Evolutionary conservation across 352 stramenopile species (phyloP).

Genomic region (Phytophthora fragariaefolia): DNA sequence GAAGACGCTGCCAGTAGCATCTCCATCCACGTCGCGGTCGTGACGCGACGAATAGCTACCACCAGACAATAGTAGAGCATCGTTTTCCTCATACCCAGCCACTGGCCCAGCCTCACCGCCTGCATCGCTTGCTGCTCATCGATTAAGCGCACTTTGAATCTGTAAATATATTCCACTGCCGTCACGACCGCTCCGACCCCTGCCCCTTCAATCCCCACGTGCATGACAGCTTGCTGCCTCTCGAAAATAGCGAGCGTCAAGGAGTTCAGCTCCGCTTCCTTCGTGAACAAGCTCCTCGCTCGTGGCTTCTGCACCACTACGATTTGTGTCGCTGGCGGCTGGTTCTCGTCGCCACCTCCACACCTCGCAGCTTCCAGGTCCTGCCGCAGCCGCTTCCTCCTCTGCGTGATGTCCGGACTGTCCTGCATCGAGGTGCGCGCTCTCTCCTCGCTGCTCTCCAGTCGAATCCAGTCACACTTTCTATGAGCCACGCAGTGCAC

Average conservation of each 20-base stretch:
- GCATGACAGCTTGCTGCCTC: conserved; percentile 23
- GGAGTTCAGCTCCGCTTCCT: conserved; percentile 12
- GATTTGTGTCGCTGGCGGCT: conserved; percentile 5
- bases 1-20: conserved; percentile 38
- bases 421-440: neutral
- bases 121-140: conserved; percentile 40
- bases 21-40: conserved; percentile 54
- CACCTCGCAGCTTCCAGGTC: neutral
- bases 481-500: conserved; percentile 26
- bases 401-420: conserved; percentile 14
- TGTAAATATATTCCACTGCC: conserved; percentile 67
- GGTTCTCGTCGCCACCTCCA: conserved; percentile 25
- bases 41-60: conserved; percentile 38
- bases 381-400: conserved; percentile 30
- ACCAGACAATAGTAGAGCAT: conserved; percentile 56
- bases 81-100: conserved; percentile 44
- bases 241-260: conserved; percentile 1
- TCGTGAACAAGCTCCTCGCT: conserved; percentile 28
- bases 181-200: conserved; percentile 52
- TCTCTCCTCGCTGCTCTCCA: neutral
- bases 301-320: conserved; percentile 7
- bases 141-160: conserved; percentile 42
- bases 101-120: conserved; percentile 52
- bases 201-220: conserved; percentile 51
- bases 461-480: neutral